These are phyloP conservation scores for Alternaria alternata DNA, from an alignment of 2,329 filamentous ascomycete species.

Conservation along the genomic window DNA sequence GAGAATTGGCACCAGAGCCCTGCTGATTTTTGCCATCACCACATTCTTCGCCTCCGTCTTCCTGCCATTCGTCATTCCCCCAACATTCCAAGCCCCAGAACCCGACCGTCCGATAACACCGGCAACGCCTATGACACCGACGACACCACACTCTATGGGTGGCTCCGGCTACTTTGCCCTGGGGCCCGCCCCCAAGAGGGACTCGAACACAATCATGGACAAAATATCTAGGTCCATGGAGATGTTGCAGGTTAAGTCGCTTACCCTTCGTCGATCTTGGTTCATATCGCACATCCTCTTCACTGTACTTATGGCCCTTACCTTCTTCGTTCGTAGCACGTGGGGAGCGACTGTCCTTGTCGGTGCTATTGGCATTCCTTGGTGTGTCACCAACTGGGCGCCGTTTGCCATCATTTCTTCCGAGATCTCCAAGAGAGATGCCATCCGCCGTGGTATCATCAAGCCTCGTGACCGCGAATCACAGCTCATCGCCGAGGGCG, in stretches of 20 bases:
- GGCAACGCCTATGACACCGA: constrained; percentile 49
- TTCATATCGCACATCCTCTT: constrained; percentile 86
- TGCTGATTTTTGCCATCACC: constrained; percentile 86
- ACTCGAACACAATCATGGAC: constrained; percentile 32
- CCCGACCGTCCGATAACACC: constrained; percentile 51
- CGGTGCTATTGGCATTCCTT: constrained; percentile 84
- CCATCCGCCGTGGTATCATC: constrained; percentile 64
- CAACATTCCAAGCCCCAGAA: constrained; percentile 69
- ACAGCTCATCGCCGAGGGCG: constrained; percentile 52
- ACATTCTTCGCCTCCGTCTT: constrained; percentile 83
- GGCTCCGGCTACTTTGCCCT: constrained; percentile 47
- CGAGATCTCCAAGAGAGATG: constrained; percentile 85
- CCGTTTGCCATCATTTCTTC: constrained; percentile 94
- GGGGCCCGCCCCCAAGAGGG: constrained; percentile 28
- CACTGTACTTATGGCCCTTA: constrained; percentile 79
- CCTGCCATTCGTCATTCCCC: constrained; percentile 84
- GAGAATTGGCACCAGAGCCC: constrained; percentile 84
- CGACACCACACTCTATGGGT: constrained; percentile 43
- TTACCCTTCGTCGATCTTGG: constrained; percentile 91
- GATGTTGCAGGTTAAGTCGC: constrained; percentile 75
- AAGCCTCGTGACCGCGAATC: constrained; percentile 52
- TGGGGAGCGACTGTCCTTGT: constrained; percentile 78
- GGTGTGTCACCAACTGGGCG: constrained; percentile 93
- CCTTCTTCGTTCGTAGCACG: constrained; percentile 77
- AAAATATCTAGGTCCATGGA: constrained; percentile 57